These are phyloP conservation scores for Kuraishia molischiana DNA, from an alignment of 805 yeast species.

Conservation along the genomic window DNA sequence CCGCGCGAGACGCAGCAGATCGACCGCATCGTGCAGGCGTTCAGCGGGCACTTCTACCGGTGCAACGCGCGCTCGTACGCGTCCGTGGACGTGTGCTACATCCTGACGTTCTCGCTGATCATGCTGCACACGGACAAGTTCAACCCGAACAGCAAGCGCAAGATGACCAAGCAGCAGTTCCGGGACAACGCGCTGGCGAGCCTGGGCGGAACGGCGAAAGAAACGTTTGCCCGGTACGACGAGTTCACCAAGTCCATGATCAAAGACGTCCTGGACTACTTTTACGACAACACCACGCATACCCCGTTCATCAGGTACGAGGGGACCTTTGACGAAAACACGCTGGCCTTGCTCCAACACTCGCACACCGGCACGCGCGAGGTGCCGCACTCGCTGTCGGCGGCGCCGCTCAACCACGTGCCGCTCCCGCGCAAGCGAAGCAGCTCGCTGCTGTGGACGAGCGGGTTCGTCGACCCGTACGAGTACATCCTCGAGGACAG, in stretches of 20 bases:
- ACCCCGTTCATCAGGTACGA: slow-evolving; percentile 40
- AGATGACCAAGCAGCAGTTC: slow-evolving; percentile 59
- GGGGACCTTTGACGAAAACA: not conserved
- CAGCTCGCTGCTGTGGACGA: slow-evolving; percentile 19
- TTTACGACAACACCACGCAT: slow-evolving; percentile 57
- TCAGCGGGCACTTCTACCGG: slow-evolving; percentile 40
- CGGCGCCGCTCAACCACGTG: slow-evolving; percentile 1
- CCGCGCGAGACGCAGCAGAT: slow-evolving; percentile 74
- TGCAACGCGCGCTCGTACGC: slow-evolving; percentile 27
- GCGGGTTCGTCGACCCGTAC: slow-evolving; percentile 23
- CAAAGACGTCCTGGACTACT: slow-evolving; percentile 40
- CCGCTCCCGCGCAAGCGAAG: slow-evolving; percentile 14
- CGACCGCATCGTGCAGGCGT: slow-evolving; percentile 52
- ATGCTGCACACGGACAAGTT: slow-evolving; percentile 70
- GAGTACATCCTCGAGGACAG: slow-evolving; percentile 21
- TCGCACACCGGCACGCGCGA: not conserved
- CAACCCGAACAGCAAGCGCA: slow-evolving; percentile 55
- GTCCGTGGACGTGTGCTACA: slow-evolving; percentile 46
- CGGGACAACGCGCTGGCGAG: slow-evolving; percentile 24
- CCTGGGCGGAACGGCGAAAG: not conserved
- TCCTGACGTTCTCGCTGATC: slow-evolving; percentile 52
- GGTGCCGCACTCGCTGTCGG: not conserved
- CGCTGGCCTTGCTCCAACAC: not conserved
- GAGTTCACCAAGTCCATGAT: slow-evolving; percentile 18
- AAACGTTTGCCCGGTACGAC: slow-evolving; percentile 18